Evolutionary conservation across 2,329 filamentous ascomycete species (phyloP).

Genomic region (Pseudogymnoascus sp.): DNA sequence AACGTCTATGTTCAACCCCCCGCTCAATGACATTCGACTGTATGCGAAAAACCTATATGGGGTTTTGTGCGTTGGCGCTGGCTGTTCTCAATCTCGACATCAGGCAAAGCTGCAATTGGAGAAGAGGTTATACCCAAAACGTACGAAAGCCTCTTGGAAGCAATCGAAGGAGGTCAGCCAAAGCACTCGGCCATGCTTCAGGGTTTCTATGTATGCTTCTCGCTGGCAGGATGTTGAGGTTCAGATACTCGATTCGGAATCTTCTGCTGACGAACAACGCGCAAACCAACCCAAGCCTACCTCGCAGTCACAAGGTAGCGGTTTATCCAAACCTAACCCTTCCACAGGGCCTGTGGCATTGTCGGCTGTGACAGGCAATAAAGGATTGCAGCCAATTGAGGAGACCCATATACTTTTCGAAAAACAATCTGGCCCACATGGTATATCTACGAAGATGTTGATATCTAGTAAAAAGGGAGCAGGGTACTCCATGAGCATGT

Average conservation of each 20-base stretch:
- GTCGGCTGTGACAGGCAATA: background rate
- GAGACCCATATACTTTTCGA: background rate
- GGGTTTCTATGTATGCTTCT: conserved; percentile 2
- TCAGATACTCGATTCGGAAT: background rate
- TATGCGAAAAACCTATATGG: background rate
- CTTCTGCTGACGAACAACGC: background rate
- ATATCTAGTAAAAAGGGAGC: background rate
- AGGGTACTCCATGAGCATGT: background rate
- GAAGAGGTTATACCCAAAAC: conserved; percentile 1
- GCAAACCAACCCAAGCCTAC: background rate
- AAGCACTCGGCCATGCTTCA: background rate
- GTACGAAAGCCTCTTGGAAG: background rate
- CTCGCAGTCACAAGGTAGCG: background rate
- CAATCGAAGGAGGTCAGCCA: background rate
- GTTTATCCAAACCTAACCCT: background rate
- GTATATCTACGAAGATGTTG: background rate
- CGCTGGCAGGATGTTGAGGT: background rate
- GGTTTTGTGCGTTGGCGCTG: background rate
- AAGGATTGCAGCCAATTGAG: background rate
- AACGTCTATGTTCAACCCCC: background rate
- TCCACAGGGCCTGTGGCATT: background rate
- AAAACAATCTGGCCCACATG: background rate
- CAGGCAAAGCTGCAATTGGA: conserved; percentile 3
- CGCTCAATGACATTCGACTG: background rate
- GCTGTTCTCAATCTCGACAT: background rate